Evolutionary conservation across 108 stramenopile species (phyloP), one percentile per base, ranked within the genome.

Genomic region (Chaetoceros muelleri): DNA sequence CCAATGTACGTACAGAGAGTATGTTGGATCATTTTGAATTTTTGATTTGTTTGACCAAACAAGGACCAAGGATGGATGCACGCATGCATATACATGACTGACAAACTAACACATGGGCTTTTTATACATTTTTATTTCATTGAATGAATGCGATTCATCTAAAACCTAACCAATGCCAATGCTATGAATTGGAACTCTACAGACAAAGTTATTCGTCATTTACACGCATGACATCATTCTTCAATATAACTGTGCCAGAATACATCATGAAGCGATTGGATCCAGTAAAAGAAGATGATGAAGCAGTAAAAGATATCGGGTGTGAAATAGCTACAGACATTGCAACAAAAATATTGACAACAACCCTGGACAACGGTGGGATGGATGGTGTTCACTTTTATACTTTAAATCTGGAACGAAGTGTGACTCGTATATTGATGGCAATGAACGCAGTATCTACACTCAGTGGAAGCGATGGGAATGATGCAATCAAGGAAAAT

Each of bases 341-440:
- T 72, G 94, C 92, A 71, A 52, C 50, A 24, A 58, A 62, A 47
- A 75, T 98, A 19, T 52, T 87, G 46, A 24, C 27, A 17, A 46
- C 63, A 8, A 55, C 70, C 25, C 29, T 46, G 48, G 64, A 78
- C 28, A 57, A 52, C 23, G 74, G 57, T 44, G 78, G 79, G 22
- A 65, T 80, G 5, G 81, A 85, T 47, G 89, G 89, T 18, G 70
- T 98, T 52, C 96, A 98, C 66, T 97, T 96, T 65, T 98, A 95
- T 70, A 98, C 96, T 13, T 59, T 98, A 51, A 98, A 98, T 64
- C 65, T 98, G 47, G 93, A 94, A 54, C 59, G 88, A n/a, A 78
- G 84, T 60, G 90, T 90, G 2, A 80, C 81, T 34, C 65, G 70
- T 50, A 85, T 92, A 30, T 65, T 95, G 63, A 61, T 69, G 51